A percentile compares a stretch with the other conserved stretches of the same genome.
phyloP scores from a whole-genome alignment of 345 rosid genomes.

The Acer saccharum region DNA sequence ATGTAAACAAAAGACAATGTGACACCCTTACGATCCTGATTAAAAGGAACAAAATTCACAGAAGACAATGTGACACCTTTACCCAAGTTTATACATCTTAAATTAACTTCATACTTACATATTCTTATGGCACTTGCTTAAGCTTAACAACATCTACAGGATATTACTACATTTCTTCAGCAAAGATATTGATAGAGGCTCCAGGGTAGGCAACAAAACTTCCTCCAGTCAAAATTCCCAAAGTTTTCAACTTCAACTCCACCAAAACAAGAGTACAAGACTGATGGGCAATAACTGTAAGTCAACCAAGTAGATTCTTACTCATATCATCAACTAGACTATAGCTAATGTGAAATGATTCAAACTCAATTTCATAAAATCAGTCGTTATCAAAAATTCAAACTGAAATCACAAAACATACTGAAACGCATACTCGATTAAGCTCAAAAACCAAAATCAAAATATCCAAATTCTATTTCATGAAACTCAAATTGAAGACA shows the following conservation, averaged over 20 bases:
- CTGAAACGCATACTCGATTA: not conserved
- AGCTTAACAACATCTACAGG: not conserved
- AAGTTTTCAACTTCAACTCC: not conserved
- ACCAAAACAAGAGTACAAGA: no score
- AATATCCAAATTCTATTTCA: not conserved
- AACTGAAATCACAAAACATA: not conserved
- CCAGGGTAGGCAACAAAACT: not conserved
- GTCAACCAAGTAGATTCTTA: conserved; percentile 4
- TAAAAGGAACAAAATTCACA: no score
- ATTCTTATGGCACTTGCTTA: not conserved
- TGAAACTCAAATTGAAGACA: conserved; percentile 10
- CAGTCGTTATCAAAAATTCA: not conserved
- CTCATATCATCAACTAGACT: not conserved
- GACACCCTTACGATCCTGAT: no score
- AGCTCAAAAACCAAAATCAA: not conserved
- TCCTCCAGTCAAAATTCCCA: not conserved
- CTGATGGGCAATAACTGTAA: not conserved
- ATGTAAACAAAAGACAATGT: no score
- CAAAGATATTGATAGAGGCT: not conserved
- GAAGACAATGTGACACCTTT: no score
- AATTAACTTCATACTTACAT: no score
- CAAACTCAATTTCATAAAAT: not conserved
- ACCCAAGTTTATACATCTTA: no score
- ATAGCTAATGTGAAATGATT: not conserved
- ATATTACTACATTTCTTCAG: not conserved